Evolutionary conservation across 202 grass and related monocot genomes (phyloP).

Genomic region (Panicum hallii): DNA sequence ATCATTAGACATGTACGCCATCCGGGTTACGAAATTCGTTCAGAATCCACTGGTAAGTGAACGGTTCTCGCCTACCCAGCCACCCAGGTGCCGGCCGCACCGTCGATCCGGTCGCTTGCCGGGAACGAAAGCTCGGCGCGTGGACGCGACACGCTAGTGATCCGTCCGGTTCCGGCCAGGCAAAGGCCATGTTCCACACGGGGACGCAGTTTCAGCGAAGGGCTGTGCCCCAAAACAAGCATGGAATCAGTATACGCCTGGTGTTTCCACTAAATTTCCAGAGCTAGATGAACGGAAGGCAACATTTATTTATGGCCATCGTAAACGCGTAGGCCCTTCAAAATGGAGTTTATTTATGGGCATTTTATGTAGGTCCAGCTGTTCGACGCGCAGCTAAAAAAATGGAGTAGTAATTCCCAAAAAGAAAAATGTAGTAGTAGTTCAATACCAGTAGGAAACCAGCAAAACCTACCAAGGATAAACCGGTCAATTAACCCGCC

Average conservation of each 20-base stretch:
- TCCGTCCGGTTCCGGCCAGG: background rate
- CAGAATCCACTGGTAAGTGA: background rate
- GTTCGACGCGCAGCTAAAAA: background rate
- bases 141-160: background rate
- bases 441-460: too few species aligned
- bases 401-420: too few species aligned
- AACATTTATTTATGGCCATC: background rate
- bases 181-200: constrained; percentile 34
- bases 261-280: background rate
- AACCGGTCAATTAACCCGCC: background rate
- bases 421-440: too few species aligned
- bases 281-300: background rate
- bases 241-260: background rate
- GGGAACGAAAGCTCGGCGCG: background rate
- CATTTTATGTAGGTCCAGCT: background rate
- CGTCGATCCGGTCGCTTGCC: background rate
- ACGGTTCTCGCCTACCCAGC: constrained; percentile 21
- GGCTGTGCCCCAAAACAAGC: background rate
- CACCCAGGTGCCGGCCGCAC: background rate
- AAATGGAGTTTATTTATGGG: constrained; percentile 3
- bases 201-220: constrained; percentile 25
- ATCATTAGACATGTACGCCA: background rate
- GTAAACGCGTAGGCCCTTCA: background rate
- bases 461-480: constrained; percentile 19
- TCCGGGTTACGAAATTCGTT: background rate